Base-by-base conservation (phyloP, 1,139 yeast genomes). In the Geotrichum restrictum region DNA sequence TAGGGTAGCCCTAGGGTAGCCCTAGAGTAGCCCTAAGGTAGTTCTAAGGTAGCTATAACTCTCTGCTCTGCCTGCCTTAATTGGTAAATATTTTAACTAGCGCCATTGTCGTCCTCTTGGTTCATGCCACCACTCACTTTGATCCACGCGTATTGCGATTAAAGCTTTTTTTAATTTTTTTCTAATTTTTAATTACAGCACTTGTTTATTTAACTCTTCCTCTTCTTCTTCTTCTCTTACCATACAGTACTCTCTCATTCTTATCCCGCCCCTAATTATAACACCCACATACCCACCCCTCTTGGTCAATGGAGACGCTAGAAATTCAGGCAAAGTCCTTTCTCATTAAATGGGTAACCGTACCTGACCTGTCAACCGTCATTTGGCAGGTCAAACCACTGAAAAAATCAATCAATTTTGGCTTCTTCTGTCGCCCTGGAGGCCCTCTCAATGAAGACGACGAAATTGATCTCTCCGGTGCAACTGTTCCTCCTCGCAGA, bases 291-390 rank as follows among this genome's bases (percentile, higher is more conserved):
- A n/a, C n/a, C n/a, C n/a, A n/a, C 29, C 7, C 29, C 8, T 8
- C 8, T 24, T 24, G 29, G 29, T 24, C 43, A 21, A 86, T 85
- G 94, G 96, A 89, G 68, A 83, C 91, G 1, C 78, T 93, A 54
- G 97, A 91, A 69, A 81, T 93, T 42, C 95, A 91, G 63, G 83
- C 95, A 51, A 86, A 88, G 66, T 85, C 93, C 56, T 91, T 87
- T 65, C 79, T 89, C 59, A 86, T 91, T 62, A 88, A 91, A 62
- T 93, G 98, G 98, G 82, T 89, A 55, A 79, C 82, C 58, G 88
- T 85, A 6, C 84, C 87, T 0, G 84, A 81, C 42, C 78, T 81
- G 56, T 79, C 84, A 32, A 69, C 77, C 22, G 78, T 91, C 45
- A 81, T 80, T 58, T 93, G 94, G 85, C 91, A 85, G 64, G 77